Base-by-base conservation (phyloP, 2,329 filamentous ascomycete genomes). In the Aspergillus udagawae region DNA sequence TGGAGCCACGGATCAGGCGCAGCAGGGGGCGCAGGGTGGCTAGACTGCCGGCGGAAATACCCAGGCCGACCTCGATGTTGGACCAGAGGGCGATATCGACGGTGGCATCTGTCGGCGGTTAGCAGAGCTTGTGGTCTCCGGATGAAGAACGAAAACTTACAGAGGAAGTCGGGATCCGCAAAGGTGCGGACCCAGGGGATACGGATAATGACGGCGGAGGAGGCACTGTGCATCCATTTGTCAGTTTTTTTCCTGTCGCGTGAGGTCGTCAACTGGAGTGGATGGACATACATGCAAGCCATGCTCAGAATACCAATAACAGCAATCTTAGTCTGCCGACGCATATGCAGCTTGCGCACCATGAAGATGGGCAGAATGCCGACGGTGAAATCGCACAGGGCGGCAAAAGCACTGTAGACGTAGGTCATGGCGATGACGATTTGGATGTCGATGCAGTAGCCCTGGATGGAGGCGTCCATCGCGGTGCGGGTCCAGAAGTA, bases 261-360 rank as follows among this genome's bases (percentile, higher is more conserved):
- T 10, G 28, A 12, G 28, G 28, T 29, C 8, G 28, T 29, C 8
- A 10, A 3, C 8, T 10, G 28, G 28, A 5, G 28, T 28, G 28
- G 28, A 10, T 28, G 25, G 49, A 65, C 69, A n/a, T 63, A 72
- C 69, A 79, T 76, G 63, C 83, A 83, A 35, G 82, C 86, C 73
- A 86, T 80, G 2, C 77, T 75, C 51, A 87, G 70, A 48, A 87
- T 76, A 0, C 77, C 75, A 9, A 80, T 76, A 3, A 86, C 73
- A 0, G 82, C 76, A 2, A 80, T 20, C 64, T 85, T 86, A 4
- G 77, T 80, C 57, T 75, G 75, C 12, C 61, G 67, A 52, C 79
- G 78, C 78, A 86, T 84, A 52, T 84, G 79, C 29, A 86, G 67
- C n/a, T 79, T 77, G 68, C 74, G 79, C 1, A 86, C 75, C 3